Evolutionary conservation across 225 moss, liverwort and hornwort species (phyloP).

Genomic region (Thuidium tamariscinum): DNA sequence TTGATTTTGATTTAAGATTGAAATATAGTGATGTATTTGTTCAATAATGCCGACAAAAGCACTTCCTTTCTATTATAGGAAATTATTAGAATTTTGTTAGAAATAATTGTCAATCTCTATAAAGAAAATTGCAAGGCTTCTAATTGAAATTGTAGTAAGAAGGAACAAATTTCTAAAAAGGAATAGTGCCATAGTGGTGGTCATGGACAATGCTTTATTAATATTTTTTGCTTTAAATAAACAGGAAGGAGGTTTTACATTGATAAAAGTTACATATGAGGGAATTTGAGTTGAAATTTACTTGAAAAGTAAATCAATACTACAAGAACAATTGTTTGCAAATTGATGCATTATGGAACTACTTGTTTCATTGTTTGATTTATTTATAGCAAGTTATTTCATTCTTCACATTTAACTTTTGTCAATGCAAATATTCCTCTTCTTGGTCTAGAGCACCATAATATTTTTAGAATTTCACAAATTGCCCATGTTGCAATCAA

Average conservation of each 20-base stretch:
- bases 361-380: background rate
- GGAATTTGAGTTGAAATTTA: background rate
- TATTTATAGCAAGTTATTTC: too few relatives aligned
- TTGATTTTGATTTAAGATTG: background rate
- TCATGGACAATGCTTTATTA: background rate
- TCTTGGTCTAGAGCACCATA: background rate
- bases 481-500: fast-evolving
- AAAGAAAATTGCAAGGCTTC: background rate
- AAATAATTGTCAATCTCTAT: fast-evolving
- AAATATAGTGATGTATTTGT: background rate
- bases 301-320: background rate
- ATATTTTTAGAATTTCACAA: background rate
- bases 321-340: background rate
- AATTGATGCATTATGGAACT: background rate
- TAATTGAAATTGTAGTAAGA: background rate
- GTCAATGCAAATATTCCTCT: background rate
- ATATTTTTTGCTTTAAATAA: background rate
- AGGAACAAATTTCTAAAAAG: background rate
- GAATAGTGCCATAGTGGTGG: fast-evolving
- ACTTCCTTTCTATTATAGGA: too few relatives aligned
- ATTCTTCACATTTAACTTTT: background rate
- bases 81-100: too few relatives aligned
- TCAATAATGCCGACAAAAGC: background rate
- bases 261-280: background rate
- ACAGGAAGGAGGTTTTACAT: fast-evolving